Evolutionary conservation across 2,329 filamentous ascomycete species (phyloP), one percentile per base, ranked within the genome.

Genomic region (Phoma herbarum): DNA sequence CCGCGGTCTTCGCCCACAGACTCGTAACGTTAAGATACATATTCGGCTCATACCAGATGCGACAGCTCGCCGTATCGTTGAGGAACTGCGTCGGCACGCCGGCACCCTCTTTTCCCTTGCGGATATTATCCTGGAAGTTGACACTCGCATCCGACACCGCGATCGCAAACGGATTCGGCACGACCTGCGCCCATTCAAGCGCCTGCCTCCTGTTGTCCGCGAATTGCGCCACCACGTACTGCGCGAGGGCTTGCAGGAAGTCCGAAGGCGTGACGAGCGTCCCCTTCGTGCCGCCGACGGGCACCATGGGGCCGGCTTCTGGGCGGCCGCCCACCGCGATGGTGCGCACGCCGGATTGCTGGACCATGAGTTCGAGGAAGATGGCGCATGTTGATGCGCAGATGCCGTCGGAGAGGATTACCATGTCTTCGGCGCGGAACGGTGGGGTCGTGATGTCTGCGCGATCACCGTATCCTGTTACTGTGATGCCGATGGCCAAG

Each of bases 21-120:
- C 74, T 77, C 2, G 78, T 78, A 2, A 84, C 80, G 57, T 86
- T 80, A 3, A 80, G 73, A 31, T 85, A 73, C 74, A 86, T 87
- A 2, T 78, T 72, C 16, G 79, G 69, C 2, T 86, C 87, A 59
- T 84, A 88, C 68, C 83, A 90, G 12, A 89, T 71, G 5, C 86
- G 79, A 63, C 87, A 90, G 63, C 87, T 84, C 0, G 87, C 84
- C 1, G 85, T 81, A 62, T 88, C 83, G 55, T 86, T 85, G 2
- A 84, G 74, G 66, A 89, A 90, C 64, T 90, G 88, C 16, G 83
- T 73, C 14, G 87, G 83, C 0, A 80, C 71, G 5, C 73, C 75
- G 4, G 66, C 71, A 0, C 47, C 52, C 53, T 76, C 75, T 1
- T 69, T 48, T 47, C 76, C 74, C 33, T 41, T 64, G 18, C 75